Conservation (phyloP, 371 early-diverging fungal species). For the Mortierella sp. region DNA sequence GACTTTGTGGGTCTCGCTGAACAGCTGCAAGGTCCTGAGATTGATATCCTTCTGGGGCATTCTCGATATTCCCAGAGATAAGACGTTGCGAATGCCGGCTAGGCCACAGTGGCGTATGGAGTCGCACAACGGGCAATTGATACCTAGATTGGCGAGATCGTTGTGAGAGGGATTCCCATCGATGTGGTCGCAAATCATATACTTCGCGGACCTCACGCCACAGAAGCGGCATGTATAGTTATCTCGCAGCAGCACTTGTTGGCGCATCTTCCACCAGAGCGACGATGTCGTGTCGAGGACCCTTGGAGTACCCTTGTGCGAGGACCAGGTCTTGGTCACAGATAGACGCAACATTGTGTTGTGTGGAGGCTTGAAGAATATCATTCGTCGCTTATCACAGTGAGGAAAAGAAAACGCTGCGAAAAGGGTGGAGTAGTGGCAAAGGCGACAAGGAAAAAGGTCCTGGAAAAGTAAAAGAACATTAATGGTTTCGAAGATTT, state of each 20-base stretch:
- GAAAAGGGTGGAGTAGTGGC: conserved; percentile 3
- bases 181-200: conserved; percentile 33
- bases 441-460: too few species aligned
- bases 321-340: conserved; percentile 35
- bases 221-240: conserved; percentile 38
- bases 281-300: conserved; percentile 11
- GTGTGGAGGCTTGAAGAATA: neutral
- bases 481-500: too few species aligned
- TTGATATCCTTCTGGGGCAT: conserved; percentile 36
- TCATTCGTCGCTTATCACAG: conserved; percentile 1
- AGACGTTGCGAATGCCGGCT: conserved; percentile 19
- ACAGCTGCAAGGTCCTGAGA: conserved; percentile 28
- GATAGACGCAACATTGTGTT: conserved; percentile 25
- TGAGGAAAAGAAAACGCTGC: neutral
- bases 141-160: conserved; percentile 32
- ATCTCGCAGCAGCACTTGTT: conserved; percentile 17
- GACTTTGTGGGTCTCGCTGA: conserved; percentile 14
- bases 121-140: conserved; percentile 28
- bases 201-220: conserved; percentile 25
- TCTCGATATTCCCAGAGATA: conserved; percentile 28
- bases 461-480: too few species aligned
- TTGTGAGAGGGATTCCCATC: conserved; percentile 32
- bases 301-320: conserved; percentile 2
- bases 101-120: conserved; percentile 30
- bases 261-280: conserved; percentile 19